Conservation (phyloP, 2,329 filamentous ascomycete genomes). For the Trichoderma guizhouense region DNA sequence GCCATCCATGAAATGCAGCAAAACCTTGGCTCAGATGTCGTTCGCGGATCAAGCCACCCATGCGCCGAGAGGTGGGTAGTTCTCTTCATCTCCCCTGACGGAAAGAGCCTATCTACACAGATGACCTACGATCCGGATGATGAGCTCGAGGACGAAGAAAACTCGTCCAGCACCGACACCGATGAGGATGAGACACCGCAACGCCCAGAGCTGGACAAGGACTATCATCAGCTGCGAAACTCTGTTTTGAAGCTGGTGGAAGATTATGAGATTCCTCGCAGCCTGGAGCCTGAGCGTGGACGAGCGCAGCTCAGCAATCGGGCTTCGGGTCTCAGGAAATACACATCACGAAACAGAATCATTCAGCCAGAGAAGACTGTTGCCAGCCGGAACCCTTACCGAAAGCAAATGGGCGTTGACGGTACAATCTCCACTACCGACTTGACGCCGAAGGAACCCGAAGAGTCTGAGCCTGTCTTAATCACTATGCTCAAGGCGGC, state of each 20-base stretch:
- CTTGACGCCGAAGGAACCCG: constrained; percentile 24
- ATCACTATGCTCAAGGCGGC: constrained; percentile 74
- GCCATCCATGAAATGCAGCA: constrained; percentile 70
- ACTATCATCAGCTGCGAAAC: constrained; percentile 76
- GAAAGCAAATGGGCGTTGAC: constrained; percentile 32
- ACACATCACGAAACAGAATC: constrained; percentile 58
- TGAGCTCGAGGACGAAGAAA: constrained; percentile 62
- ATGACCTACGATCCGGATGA: constrained; percentile 71
- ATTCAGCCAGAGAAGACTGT: constrained; percentile 50
- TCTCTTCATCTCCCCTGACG: constrained; percentile 72
- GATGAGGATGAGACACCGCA: constrained; percentile 60
- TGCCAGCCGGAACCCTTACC: constrained; percentile 58
- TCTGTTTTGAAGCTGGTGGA: constrained; percentile 77
- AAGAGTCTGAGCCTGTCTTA: constrained; percentile 53
- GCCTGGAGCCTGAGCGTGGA: constrained; percentile 56
- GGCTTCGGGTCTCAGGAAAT: constrained; percentile 58
- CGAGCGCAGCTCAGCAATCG: constrained; percentile 69
- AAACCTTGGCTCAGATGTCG: constrained; percentile 59
- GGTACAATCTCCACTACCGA: constrained; percentile 15
- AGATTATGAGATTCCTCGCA: constrained; percentile 75
- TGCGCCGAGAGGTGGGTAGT: constrained; percentile 82
- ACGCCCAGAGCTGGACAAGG: constrained; percentile 65
- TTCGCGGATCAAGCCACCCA: constrained; percentile 69
- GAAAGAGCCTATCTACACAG: constrained; percentile 63
- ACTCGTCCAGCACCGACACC: constrained; percentile 58